These are phyloP conservation scores for Pythium pyrilobum DNA, from an alignment of 352 stramenopile genomes.

Conservation along the genomic window DNA sequence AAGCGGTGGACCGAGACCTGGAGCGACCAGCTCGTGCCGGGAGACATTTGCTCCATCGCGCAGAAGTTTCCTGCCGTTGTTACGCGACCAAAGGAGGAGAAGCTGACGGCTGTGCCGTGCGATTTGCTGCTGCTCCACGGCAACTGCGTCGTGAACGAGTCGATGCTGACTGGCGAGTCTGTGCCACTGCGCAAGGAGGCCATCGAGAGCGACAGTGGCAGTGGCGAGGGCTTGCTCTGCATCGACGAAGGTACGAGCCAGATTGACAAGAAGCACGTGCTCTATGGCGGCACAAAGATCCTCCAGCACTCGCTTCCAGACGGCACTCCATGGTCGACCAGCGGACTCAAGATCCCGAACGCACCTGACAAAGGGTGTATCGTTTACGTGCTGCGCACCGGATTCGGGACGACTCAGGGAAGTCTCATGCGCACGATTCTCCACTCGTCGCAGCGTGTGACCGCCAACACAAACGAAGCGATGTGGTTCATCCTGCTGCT, in stretches of 20 bases:
- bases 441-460: conserved; percentile 90
- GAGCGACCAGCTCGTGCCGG: conserved; percentile 71
- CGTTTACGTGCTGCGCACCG: conserved; percentile 87
- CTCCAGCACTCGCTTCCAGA: conserved; percentile 24
- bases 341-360: conserved; percentile 17
- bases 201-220: conserved; percentile 10
- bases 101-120: conserved; percentile 57
- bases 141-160: conserved; percentile 93
- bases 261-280: conserved; percentile 54
- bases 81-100: conserved; percentile 11
- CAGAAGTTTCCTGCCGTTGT: conserved; percentile 23
- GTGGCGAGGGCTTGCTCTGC: background rate
- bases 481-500: conserved; percentile 92
- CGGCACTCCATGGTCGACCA: background rate
- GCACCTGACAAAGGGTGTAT: conserved; percentile 83
- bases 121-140: conserved; percentile 92
- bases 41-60: conserved; percentile 82
- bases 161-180: conserved; percentile 95
- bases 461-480: conserved; percentile 88
- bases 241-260: conserved; percentile 29
- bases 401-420: conserved; percentile 93
- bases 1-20: conserved; percentile 57
- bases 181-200: conserved; percentile 91
- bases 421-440: conserved; percentile 93
- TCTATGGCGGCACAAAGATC: conserved; percentile 74